Conservation (phyloP, 768 basidiomycete species). For the Leccinum obscurum region DNA sequence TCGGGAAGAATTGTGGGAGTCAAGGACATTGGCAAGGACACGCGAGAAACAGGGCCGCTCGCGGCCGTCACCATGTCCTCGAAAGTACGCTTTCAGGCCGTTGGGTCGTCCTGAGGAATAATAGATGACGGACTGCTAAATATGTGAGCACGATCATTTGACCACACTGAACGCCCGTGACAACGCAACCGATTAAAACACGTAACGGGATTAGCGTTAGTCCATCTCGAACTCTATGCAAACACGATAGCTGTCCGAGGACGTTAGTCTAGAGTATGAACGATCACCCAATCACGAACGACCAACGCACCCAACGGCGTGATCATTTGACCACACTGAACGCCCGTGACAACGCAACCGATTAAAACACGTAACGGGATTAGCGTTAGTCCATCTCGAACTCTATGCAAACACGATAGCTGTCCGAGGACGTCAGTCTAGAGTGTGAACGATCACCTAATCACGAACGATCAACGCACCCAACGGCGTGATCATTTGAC, state of each 20-base stretch:
- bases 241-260: slow-evolving; percentile 44
- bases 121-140: too few species aligned
- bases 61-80: too few species aligned
- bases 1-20: too few species aligned
- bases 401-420: slow-evolving; percentile 60
- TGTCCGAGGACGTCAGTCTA: background rate
- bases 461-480: slow-evolving; percentile 6
- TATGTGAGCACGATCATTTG: too few species aligned
- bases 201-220: slow-evolving; percentile 62
- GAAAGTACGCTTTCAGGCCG: too few species aligned
- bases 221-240: slow-evolving; percentile 57
- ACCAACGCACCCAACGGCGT: slow-evolving; percentile 20
- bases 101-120: too few species aligned
- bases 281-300: background rate
- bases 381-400: slow-evolving; percentile 58
- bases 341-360: too few species aligned
- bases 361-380: slow-evolving; percentile 44
- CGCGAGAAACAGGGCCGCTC: too few species aligned
- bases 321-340: too few species aligned
- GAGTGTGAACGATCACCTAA: background rate
- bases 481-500: slow-evolving; percentile 43
- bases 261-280: background rate
- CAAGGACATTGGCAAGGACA: too few species aligned
- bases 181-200: too few species aligned
- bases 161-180: too few species aligned